phyloP scores from a whole-genome alignment of 106 monocot species.

The Vanilla planifolia region DNA sequence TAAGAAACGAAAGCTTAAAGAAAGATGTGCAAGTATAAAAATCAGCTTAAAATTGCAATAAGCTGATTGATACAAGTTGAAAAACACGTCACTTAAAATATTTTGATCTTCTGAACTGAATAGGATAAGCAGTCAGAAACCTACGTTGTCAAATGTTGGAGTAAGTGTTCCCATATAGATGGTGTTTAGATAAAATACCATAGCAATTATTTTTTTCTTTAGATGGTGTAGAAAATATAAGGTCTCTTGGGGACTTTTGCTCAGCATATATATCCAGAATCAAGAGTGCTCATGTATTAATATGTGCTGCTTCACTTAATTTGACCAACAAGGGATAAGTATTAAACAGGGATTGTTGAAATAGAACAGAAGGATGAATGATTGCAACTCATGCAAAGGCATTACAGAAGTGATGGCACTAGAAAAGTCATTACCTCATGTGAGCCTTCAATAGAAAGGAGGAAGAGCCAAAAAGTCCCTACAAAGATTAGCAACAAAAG shows the following conservation, averaged over 20 bases:
- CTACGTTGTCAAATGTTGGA: not conserved
- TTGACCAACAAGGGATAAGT: no score
- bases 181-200: no score
- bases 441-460: constrained; percentile 49
- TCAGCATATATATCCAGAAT: no score
- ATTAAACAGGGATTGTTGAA: no score
- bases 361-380: not conserved
- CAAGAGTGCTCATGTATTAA: no score
- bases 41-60: not conserved
- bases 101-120: not conserved
- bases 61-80: not conserved
- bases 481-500: constrained; percentile 30
- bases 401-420: not conserved
- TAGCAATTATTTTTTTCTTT: no score
- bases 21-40: not conserved
- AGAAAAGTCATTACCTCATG: constrained; percentile 50
- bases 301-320: no score
- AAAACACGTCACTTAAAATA: not conserved
- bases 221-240: no score
- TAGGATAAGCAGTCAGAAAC: not conserved
- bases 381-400: not conserved
- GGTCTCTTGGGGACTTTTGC: no score
- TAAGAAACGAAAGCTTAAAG: not conserved
- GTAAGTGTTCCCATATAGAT: no score
- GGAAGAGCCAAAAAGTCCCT: constrained; percentile 22